These are phyloP conservation scores for Gracilaria domingensis DNA, from an alignment of 23 red algal genomes.

Conservation along the genomic window DNA sequence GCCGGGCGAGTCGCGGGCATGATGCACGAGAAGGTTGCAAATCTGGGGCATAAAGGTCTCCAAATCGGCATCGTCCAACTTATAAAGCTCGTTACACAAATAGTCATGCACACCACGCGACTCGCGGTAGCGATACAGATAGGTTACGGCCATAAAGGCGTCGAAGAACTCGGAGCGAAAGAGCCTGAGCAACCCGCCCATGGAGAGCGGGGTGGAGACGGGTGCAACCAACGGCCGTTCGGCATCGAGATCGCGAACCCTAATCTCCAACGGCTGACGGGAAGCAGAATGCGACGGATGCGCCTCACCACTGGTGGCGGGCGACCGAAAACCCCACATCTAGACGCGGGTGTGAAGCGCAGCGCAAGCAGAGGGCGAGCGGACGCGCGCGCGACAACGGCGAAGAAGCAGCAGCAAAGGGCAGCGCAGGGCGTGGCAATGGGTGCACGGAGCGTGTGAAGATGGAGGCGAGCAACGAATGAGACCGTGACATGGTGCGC, in stretches of 20 bases:
- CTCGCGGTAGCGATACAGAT: conserved; percentile 95
- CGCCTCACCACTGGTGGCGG: conserved; percentile 38
- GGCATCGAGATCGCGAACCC: conserved; percentile 65
- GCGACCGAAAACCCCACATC: conserved; percentile 70
- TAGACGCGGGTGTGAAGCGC: too few species aligned
- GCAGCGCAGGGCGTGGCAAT: background rate
- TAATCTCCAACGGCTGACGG: conserved; percentile 53
- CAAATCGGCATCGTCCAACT: conserved; percentile 85
- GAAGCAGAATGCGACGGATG: background rate
- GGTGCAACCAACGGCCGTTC: conserved; percentile 17
- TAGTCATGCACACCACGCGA: conserved; percentile 94
- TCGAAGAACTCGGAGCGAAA: conserved; percentile 99
- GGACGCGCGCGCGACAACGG: background rate
- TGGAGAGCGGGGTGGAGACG: conserved; percentile 59
- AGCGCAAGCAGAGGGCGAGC: background rate
- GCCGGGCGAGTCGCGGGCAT: conserved; percentile 77
- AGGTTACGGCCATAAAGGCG: conserved; percentile 99
- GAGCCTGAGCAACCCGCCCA: conserved; percentile 94
- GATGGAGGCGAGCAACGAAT: background rate
- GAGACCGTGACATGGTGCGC: background rate
- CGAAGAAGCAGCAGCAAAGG: background rate
- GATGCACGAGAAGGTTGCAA: conserved; percentile 95
- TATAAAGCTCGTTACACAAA: conserved; percentile 97
- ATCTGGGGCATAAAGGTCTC: conserved; percentile 98
- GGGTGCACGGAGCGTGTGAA: conserved; percentile 9